A percentile compares a stretch with the other conserved stretches of the same genome.
These are phyloP conservation scores for Peronospora tabacina DNA, from an alignment of 352 stramenopile species.

Conservation along the genomic window DNA sequence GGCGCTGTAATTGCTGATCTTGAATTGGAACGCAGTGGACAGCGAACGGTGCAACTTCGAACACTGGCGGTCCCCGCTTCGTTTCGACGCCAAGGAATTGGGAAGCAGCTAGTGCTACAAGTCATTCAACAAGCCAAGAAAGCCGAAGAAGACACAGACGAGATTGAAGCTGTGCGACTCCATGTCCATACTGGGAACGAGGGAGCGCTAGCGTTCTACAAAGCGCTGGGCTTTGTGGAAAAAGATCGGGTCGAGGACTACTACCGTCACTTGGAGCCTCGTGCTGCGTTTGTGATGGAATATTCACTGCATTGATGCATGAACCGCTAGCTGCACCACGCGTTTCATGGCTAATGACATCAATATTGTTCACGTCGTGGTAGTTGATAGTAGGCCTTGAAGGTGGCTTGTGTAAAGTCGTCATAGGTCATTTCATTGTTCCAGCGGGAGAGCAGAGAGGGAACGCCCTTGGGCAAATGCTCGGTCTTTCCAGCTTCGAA, in stretches of 20 bases:
- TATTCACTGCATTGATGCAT: constrained; percentile 21
- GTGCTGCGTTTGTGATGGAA: constrained; percentile 45
- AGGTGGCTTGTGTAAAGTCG: constrained; percentile 88
- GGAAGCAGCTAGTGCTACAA: constrained; percentile 27
- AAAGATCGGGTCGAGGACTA: constrained; percentile 45
- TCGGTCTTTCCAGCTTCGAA: constrained; percentile 50
- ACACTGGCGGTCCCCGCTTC: constrained; percentile 34
- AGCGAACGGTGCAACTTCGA: constrained; percentile 31
- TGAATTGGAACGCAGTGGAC: constrained; percentile 26
- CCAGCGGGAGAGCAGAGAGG: constrained; percentile 82
- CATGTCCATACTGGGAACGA: constrained; percentile 59
- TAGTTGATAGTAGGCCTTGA: constrained; percentile 85
- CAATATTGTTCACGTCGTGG: neutral
- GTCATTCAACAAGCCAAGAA: constrained; percentile 31
- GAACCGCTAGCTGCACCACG: neutral
- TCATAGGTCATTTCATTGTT: constrained; percentile 85
- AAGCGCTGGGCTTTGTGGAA: constrained; percentile 39
- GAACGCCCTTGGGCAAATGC: constrained; percentile 73
- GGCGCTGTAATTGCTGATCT: constrained; percentile 39
- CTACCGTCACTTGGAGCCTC: constrained; percentile 53
- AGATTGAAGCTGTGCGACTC: constrained; percentile 30
- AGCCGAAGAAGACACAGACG: constrained; percentile 4
- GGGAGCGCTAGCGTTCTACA: constrained; percentile 57
- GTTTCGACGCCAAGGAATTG: constrained; percentile 37
- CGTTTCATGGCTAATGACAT: neutral